Conservation (phyloP, 305 asterid genomes). For the Fraxinus platypoda region DNA sequence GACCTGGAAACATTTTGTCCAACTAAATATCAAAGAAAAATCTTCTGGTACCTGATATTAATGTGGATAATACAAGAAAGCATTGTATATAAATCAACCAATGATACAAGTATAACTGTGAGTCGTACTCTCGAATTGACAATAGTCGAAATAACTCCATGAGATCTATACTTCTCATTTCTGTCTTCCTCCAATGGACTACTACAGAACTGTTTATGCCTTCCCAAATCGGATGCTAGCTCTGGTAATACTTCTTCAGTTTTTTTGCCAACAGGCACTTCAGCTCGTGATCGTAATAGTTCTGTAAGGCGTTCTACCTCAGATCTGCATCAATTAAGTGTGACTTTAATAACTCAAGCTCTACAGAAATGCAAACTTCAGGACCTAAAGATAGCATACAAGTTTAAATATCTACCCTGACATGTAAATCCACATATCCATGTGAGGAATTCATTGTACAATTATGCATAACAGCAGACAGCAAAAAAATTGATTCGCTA, state of each 20-base stretch:
- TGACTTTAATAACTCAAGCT: neutral
- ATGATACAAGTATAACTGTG: constrained; percentile 10
- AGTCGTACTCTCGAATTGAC: constrained; percentile 47
- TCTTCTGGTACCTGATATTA: constrained; percentile 10
- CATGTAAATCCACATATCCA: neutral
- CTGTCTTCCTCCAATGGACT: constrained; percentile 36
- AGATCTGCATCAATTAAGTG: constrained; percentile 50
- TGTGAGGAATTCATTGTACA: neutral
- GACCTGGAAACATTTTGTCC: constrained; percentile 44
- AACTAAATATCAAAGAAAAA: constrained; percentile 18
- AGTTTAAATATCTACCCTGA: neutral
- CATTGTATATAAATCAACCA: neutral
- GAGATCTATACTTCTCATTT: constrained; percentile 32
- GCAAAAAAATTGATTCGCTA: constrained; percentile 2
- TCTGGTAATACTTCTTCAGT: constrained; percentile 25
- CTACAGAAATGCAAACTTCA: neutral
- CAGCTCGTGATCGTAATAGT: constrained; percentile 68
- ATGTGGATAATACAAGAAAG: constrained; percentile 11
- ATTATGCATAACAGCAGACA: neutral
- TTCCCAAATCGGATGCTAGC: constrained; percentile 36
- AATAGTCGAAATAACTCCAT: constrained; percentile 35
- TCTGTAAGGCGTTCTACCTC: constrained; percentile 72
- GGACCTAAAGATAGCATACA: neutral
- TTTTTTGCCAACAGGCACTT: constrained; percentile 26
- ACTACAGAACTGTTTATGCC: constrained; percentile 34